Conservation (phyloP, 345 rosid species). For the Boechera divaricarpa region DNA sequence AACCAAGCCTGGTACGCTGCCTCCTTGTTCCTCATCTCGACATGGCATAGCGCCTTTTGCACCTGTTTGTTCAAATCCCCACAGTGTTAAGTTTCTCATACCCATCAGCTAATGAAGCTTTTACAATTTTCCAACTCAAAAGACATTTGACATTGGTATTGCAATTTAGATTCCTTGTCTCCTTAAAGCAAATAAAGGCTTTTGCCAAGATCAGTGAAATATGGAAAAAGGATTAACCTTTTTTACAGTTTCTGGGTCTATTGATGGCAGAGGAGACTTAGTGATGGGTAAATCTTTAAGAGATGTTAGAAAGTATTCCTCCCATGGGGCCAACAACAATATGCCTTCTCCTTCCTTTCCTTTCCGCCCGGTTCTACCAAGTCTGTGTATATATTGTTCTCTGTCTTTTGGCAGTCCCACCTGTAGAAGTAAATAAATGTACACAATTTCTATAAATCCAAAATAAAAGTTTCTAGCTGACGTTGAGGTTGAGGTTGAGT, state of each 20-base stretch:
- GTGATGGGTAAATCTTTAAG: slow-evolving; percentile 84
- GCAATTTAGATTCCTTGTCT: neutral
- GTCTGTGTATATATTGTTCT: slow-evolving; percentile 92
- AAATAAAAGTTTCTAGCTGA: neutral
- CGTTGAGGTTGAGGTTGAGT: neutral
- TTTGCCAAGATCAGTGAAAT: neutral
- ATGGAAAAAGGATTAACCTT: slow-evolving; percentile 53
- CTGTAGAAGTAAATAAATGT: slow-evolving; percentile 44
- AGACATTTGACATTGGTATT: neutral
- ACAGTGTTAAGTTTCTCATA: neutral
- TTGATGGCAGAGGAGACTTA: slow-evolving; percentile 61
- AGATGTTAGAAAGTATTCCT: slow-evolving; percentile 75
- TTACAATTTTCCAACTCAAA: neutral
- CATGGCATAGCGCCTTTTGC: slow-evolving; percentile 70
- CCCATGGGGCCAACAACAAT: slow-evolving; percentile 89
- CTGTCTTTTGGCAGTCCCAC: slow-evolving; percentile 89
- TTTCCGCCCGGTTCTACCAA: slow-evolving; percentile 92
- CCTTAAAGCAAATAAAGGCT: slow-evolving; percentile 11
- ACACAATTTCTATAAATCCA: neutral
- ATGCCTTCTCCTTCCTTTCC: slow-evolving; percentile 98
- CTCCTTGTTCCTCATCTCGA: slow-evolving; percentile 87
- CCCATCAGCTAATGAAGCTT: slow-evolving; percentile 14
- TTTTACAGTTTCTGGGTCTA: slow-evolving; percentile 79
- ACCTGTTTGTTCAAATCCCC: slow-evolving; percentile 51
- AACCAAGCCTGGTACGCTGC: slow-evolving; percentile 98